Evolutionary conservation across 2,329 filamentous ascomycete genomes (phyloP), one percentile per base, ranked within the genome.

Genomic region (Thelonectria rubi): DNA sequence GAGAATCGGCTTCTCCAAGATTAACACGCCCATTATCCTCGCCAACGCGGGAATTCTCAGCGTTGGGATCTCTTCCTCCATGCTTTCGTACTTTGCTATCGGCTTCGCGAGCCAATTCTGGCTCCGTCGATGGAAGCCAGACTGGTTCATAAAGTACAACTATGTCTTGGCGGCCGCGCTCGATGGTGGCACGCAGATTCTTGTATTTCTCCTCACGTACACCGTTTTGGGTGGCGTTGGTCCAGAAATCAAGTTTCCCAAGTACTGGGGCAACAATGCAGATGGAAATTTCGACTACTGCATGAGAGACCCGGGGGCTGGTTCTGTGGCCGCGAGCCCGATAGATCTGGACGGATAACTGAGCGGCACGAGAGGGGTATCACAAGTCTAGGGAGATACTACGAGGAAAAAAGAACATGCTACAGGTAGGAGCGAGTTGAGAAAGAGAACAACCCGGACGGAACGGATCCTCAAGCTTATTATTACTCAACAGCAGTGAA

Each of bases 191-290:
- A 60, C 67, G 15, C 62, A 69, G 63, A 63, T 69, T 15, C 62
- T 68, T 61, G 60, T 68, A 54, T 69, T 69, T 42, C 65, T 69
- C 21, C 51, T 66, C 18, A 67, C 64, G 7, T 69, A 66, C 20
- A 49, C 67, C 9, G 65, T 67, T 12, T 60, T 63, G 40, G 66
- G 66, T 26, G 66, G 60, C 40, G 63, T 55, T 14, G 67, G 66
- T 9, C 58, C 51, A 7, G 60, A 61, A 43, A 56, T 65, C 11
- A 34, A 49, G 3, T 69, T 69, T 24, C 67, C 64, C 12, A 65
- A 15, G 11, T 47, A 20, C 18, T 20, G 18, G 20, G 43, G 43
- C 15, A 47, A 47, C 20, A 12, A 47, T 26, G 18, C 43, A 6
- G 21, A 47, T 20, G 32, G 32, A 8, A 47, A 47, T 20, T 47